Conservation (phyloP, 2,329 filamentous ascomycete genomes). For the Aureobasidium leucospermi region DNA sequence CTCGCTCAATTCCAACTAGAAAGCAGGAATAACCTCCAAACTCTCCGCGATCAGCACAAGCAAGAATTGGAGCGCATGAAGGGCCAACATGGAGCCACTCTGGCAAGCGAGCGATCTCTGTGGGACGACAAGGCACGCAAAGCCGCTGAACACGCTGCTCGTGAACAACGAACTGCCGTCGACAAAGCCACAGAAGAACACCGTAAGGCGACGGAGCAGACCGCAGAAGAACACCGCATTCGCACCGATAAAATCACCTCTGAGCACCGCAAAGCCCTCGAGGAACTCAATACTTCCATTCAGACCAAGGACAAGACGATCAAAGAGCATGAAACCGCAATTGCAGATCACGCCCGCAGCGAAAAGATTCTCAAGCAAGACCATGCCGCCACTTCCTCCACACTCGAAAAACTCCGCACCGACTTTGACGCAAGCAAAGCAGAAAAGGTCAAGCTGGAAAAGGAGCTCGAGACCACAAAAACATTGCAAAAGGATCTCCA, state of each 20-base stretch:
- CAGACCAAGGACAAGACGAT: neutral
- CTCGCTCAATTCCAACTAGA: slow-evolving; percentile 42
- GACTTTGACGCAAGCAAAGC: neutral
- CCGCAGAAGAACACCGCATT: slow-evolving; percentile 17
- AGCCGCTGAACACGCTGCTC: slow-evolving; percentile 17
- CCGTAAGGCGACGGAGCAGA: slow-evolving; percentile 18
- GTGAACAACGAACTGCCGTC: slow-evolving; percentile 12
- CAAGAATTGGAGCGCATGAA: slow-evolving; percentile 22
- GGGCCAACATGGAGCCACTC: slow-evolving; percentile 29
- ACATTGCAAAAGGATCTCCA: slow-evolving; percentile 17
- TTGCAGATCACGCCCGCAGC: slow-evolving; percentile 7
- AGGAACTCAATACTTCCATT: neutral
- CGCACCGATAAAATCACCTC: slow-evolving; percentile 5
- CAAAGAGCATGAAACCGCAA: neutral
- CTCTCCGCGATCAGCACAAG: slow-evolving; percentile 33
- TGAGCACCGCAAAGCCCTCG: slow-evolving; percentile 19
- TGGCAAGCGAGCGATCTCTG: slow-evolving; percentile 27
- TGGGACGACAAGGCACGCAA: slow-evolving; percentile 18
- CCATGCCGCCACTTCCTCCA: neutral
- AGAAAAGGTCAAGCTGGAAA: slow-evolving; percentile 12
- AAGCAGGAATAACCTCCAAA: slow-evolving; percentile 21
- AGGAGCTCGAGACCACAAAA: slow-evolving; percentile 29
- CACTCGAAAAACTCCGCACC: neutral
- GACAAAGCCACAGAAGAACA: slow-evolving; percentile 18
- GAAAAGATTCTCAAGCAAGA: slow-evolving; percentile 10